phyloP scores from a whole-genome alignment of 352 stramenopile species.

The Phytophthora gonapodyides region DNA sequence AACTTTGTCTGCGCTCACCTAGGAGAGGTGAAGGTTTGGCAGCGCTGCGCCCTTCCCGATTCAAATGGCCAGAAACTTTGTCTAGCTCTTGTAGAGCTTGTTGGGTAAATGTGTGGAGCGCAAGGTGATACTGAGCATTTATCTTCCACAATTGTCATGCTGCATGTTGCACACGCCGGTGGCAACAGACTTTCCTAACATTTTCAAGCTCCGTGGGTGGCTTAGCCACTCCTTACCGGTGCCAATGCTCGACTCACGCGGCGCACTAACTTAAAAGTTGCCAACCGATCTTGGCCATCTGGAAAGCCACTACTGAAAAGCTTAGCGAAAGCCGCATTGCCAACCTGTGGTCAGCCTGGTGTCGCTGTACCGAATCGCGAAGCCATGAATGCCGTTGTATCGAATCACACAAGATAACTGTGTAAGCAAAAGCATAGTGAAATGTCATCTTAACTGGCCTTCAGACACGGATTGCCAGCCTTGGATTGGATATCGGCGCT shows the following conservation, averaged over 20 bases:
- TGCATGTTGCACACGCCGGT: constrained; percentile 14
- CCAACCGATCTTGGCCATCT: background rate
- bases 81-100: constrained; percentile 4
- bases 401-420: too few species aligned
- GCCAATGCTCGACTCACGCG: background rate
- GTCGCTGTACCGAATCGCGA: too few species aligned
- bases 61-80: constrained; percentile 14
- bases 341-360: background rate
- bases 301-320: constrained; percentile 9
- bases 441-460: too few species aligned
- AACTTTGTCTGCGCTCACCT: background rate
- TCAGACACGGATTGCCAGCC: too few species aligned
- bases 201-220: background rate
- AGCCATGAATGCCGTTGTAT: too few species aligned
- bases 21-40: background rate
- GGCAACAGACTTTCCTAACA: background rate
- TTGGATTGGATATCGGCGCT: too few species aligned
- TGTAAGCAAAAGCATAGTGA: too few species aligned
- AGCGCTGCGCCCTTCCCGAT: background rate
- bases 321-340: background rate
- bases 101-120: constrained; percentile 15
- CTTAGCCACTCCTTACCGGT: constrained; percentile 4
- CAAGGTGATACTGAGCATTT: constrained; percentile 6
- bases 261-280: background rate
- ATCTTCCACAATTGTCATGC: constrained; percentile 10